phyloP scores from a whole-genome alignment of 371 early-diverging fungal genomes.

The Circinella minor region DNA sequence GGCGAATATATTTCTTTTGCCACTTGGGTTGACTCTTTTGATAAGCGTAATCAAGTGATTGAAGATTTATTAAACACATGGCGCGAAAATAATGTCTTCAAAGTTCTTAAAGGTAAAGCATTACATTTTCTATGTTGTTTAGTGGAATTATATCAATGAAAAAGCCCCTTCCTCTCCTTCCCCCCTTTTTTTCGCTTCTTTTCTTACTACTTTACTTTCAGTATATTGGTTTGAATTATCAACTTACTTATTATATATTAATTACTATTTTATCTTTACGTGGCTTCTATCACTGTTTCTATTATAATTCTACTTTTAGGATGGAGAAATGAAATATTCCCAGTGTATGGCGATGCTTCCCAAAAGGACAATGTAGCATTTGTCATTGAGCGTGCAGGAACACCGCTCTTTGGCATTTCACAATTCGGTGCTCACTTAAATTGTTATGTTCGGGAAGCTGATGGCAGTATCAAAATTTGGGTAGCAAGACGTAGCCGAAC shows the following conservation, averaged over 20 bases:
- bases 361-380: slow-evolving; percentile 57
- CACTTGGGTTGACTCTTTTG: slow-evolving; percentile 31
- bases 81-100: slow-evolving; percentile 40
- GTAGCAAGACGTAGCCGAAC: slow-evolving; percentile 78
- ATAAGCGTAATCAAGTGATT: slow-evolving; percentile 41
- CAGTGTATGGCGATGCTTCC: slow-evolving; percentile 64
- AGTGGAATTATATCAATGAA: too few species aligned
- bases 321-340: slow-evolving; percentile 75
- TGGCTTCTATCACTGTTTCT: too few species aligned
- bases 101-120: slow-evolving; percentile 27
- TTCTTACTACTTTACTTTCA: too few species aligned
- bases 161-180: too few species aligned
- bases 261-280: too few species aligned
- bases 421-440: slow-evolving; percentile 86
- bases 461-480: slow-evolving; percentile 78
- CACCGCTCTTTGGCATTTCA: slow-evolving; percentile 78
- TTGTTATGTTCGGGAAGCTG: slow-evolving; percentile 62
- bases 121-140: too few species aligned
- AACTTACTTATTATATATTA: too few species aligned
- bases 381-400: slow-evolving; percentile 82
- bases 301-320: slow-evolving; percentile 15
- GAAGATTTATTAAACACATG: slow-evolving; percentile 45
- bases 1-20: slow-evolving; percentile 31
- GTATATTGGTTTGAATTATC: too few species aligned
- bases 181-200: too few species aligned